Evolutionary conservation across 805 yeast species (phyloP), one percentile per base, ranked within the genome.

Genomic region (Ogataea polymorpha): DNA sequence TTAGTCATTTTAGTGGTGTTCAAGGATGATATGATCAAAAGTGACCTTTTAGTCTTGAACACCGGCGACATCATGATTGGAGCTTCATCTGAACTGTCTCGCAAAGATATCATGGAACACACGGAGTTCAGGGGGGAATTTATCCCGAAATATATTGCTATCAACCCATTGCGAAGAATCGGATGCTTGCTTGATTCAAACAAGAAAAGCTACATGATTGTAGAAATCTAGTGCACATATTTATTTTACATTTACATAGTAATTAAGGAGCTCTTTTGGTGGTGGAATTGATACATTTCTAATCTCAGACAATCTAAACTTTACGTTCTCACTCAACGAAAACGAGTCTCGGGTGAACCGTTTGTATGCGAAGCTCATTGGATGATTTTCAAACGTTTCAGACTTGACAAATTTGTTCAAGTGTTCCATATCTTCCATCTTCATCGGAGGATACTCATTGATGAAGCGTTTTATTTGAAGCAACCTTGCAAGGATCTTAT

Each of bases 141-240:
- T 25, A 39, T 50, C n/a, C 72, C 75, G 1, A 43, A 50, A 3
- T 53, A 53, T 34, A 27, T 72, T 31, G 51, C 70, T 0, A 45
- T 66, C n/a, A 69, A 63, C 42, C 44, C 59, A 2, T 26, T 44
- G 3, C 52, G 60, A 18, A 44, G 58, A 0, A 55, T 61, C 30
- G 74, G 69, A 5, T 68, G 73, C 44, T 44, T 75, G 12, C 45
- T 74, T 25, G 77, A 72, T 46, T 47, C 55, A 7, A 53, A 66
- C 18, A 67, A 56, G 36, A 69, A 65, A 45, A 62, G 66, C 37
- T 73, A 71, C 48, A 47, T 59, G 20, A 62, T 71, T 12, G 55
- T 72, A 26, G 60, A 59, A 32, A 17, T 51, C 13, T 49, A 30
- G 30, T 27, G 24, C 32, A 32, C 13, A 32, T 32, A 27, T 28